phyloP scores from a whole-genome alignment of 2,329 filamentous ascomycete genomes.

The Cryphonectria parasitica region DNA sequence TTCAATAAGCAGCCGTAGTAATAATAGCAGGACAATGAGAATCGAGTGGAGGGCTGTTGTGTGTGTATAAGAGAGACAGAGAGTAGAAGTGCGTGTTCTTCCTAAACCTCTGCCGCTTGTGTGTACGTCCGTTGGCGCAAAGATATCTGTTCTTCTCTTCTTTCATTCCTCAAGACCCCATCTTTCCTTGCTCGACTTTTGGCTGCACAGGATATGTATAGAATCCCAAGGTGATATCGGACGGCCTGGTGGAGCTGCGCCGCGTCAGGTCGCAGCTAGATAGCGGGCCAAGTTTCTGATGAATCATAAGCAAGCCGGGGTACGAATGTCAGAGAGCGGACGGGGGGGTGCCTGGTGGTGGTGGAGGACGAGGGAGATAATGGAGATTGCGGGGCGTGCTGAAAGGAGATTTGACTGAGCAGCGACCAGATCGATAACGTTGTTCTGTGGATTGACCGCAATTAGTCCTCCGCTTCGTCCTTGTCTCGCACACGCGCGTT shows the following conservation, averaged over 20 bases:
- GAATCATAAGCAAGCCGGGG: constrained; percentile 28
- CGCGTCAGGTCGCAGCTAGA: constrained; percentile 28
- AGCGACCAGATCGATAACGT: constrained; percentile 23
- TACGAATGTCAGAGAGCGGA: constrained; percentile 24
- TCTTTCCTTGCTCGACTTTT: constrained; percentile 8
- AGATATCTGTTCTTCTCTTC: constrained; percentile 7
- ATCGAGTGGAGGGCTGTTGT: neutral
- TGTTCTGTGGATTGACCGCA: neutral
- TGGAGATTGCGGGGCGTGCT: constrained; percentile 22
- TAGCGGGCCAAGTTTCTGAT: constrained; percentile 27
- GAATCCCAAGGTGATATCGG: constrained; percentile 23
- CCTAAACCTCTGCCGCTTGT: neutral
- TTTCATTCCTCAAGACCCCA: constrained; percentile 12
- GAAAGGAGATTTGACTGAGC: constrained; percentile 1
- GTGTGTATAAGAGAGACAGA: neutral
- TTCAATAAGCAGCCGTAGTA: constrained; percentile 1
- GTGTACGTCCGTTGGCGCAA: constrained; percentile 3
- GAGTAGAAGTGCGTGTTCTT: neutral
- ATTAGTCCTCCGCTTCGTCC: neutral
- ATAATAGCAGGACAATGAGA: neutral
- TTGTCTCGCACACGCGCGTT: constrained; percentile 22
- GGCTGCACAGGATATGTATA: constrained; percentile 19
- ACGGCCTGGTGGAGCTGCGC: constrained; percentile 20
- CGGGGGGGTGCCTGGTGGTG: constrained; percentile 3
- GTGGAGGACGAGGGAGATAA: constrained; percentile 15